Conservation (phyloP, 768 basidiomycete species). For the Mycena venus region DNA sequence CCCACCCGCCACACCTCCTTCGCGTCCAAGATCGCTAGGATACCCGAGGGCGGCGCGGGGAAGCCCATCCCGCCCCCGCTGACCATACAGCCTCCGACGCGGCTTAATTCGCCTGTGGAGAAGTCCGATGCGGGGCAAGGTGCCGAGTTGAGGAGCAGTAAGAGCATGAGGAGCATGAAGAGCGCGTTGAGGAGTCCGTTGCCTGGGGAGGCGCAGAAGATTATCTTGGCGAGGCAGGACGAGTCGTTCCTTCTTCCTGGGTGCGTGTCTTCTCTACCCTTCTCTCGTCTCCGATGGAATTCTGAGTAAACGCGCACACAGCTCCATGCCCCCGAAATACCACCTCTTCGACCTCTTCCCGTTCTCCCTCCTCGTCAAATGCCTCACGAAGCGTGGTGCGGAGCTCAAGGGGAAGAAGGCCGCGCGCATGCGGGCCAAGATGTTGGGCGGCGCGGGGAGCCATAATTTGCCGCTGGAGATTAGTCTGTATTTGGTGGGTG, state of each 20-base stretch:
- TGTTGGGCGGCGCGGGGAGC: conserved; percentile 52
- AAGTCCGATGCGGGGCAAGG: conserved; percentile 7
- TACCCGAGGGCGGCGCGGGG: conserved; percentile 16
- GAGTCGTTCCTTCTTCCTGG: conserved; percentile 67
- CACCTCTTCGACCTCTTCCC: conserved; percentile 77
- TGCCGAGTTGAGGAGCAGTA: neutral
- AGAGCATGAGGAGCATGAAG: neutral
- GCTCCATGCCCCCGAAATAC: conserved; percentile 70
- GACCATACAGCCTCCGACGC: conserved; percentile 39
- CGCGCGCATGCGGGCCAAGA: conserved; percentile 64
- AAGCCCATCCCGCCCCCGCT: conserved; percentile 37
- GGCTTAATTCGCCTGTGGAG: conserved; percentile 20
- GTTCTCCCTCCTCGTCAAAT: conserved; percentile 69
- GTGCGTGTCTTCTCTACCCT: no score
- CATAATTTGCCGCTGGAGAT: conserved; percentile 81
- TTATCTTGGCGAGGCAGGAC: conserved; percentile 54
- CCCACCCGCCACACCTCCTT: conserved; percentile 23
- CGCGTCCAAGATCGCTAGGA: conserved; percentile 22
- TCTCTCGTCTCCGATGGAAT: no score
- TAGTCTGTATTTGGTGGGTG: conserved; percentile 72
- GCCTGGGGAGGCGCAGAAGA: conserved; percentile 43
- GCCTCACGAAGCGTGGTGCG: conserved; percentile 60
- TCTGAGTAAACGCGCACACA: no score
- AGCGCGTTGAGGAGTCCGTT: conserved; percentile 7
- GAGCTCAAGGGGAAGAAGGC: conserved; percentile 75